Conservation (phyloP, 1,284 basidiomycete genomes). For the Tranzscheliella williamsii region DNA sequence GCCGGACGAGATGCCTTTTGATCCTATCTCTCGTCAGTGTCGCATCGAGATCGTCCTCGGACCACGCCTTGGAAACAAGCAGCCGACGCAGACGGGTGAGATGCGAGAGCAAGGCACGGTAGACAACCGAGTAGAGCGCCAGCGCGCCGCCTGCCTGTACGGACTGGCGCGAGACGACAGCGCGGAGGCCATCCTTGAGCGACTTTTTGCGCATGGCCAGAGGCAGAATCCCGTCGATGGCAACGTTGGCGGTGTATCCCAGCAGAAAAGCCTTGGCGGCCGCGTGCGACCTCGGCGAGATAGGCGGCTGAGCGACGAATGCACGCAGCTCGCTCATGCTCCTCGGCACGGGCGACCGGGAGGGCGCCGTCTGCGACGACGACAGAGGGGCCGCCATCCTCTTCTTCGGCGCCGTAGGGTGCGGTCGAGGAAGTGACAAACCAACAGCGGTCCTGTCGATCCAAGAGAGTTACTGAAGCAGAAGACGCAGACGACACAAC, state of each 20-base stretch:
- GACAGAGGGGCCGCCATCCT: slow-evolving; percentile 30
- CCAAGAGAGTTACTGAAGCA: too few species aligned
- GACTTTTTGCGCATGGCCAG: slow-evolving; percentile 33
- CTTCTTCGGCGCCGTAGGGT: too few species aligned
- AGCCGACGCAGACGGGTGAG: slow-evolving; percentile 21
- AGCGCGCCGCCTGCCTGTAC: slow-evolving; percentile 24
- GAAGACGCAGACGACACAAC: too few species aligned
- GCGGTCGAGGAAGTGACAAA: too few species aligned
- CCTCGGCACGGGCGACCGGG: slow-evolving; percentile 4
- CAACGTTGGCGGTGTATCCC: slow-evolving; percentile 33
- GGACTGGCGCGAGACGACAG: slow-evolving; percentile 26
- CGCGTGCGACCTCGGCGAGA: slow-evolving; percentile 23
- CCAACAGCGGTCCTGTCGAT: too few species aligned
- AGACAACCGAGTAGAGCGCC: slow-evolving; percentile 40
- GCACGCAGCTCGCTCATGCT: slow-evolving; percentile 6
- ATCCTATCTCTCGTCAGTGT: slow-evolving; percentile 22
- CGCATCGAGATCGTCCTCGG: slow-evolving; percentile 6
- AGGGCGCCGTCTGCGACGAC: slow-evolving; percentile 23
- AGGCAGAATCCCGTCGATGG: slow-evolving; percentile 35
- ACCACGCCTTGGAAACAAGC: slow-evolving; percentile 9
- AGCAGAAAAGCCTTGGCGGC: slow-evolving; percentile 24
- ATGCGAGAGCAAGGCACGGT: slow-evolving; percentile 25
- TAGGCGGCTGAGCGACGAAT: slow-evolving; percentile 12
- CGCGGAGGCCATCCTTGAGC: slow-evolving; percentile 14
- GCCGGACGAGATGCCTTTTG: slow-evolving; percentile 15